phyloP scores from a whole-genome alignment of 2,329 filamentous ascomycete species.

The Lecanicillium sp. region DNA sequence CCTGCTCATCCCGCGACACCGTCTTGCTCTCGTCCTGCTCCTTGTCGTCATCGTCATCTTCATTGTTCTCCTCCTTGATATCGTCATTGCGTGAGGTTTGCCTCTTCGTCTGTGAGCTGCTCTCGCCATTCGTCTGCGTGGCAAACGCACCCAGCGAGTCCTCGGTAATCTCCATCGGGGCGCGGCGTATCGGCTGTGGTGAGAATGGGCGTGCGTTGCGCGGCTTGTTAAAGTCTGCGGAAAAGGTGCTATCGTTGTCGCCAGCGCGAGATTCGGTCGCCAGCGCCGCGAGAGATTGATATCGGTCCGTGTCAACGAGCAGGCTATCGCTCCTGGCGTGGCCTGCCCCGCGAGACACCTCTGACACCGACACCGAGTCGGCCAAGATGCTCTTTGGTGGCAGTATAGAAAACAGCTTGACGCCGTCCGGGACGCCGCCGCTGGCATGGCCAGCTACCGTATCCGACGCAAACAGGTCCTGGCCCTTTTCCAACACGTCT shows the following conservation, averaged over 20 bases:
- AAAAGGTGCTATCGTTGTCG: slow-evolving; percentile 45
- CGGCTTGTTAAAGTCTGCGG: slow-evolving; percentile 43
- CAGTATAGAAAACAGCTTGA: slow-evolving; percentile 56
- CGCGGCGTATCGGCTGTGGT: slow-evolving; percentile 41
- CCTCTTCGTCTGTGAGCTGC: slow-evolving; percentile 9
- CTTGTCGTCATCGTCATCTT: slow-evolving; percentile 11
- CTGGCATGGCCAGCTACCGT: slow-evolving; percentile 19
- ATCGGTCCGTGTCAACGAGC: slow-evolving; percentile 42
- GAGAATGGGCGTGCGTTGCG: slow-evolving; percentile 52
- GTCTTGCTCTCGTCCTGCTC: slow-evolving; percentile 8
- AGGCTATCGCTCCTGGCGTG: slow-evolving; percentile 48
- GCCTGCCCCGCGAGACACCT: slow-evolving; percentile 21
- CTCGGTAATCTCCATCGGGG: slow-evolving; percentile 32
- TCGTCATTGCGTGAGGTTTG: slow-evolving; percentile 8
- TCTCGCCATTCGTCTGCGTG: background rate
- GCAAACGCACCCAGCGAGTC: slow-evolving; percentile 25
- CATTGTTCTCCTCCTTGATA: slow-evolving; percentile 9
- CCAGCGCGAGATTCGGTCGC: slow-evolving; percentile 22
- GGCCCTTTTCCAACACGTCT: slow-evolving; percentile 56
- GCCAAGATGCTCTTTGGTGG: slow-evolving; percentile 57
- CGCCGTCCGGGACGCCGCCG: slow-evolving; percentile 23
- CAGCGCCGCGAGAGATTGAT: slow-evolving; percentile 50
- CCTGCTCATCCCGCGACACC: slow-evolving; percentile 12
- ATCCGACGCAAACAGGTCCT: slow-evolving; percentile 49
- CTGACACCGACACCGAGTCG: slow-evolving; percentile 32